Evolutionary conservation across 768 basidiomycete species (phyloP).

Genomic region (Mycena galericulata): DNA sequence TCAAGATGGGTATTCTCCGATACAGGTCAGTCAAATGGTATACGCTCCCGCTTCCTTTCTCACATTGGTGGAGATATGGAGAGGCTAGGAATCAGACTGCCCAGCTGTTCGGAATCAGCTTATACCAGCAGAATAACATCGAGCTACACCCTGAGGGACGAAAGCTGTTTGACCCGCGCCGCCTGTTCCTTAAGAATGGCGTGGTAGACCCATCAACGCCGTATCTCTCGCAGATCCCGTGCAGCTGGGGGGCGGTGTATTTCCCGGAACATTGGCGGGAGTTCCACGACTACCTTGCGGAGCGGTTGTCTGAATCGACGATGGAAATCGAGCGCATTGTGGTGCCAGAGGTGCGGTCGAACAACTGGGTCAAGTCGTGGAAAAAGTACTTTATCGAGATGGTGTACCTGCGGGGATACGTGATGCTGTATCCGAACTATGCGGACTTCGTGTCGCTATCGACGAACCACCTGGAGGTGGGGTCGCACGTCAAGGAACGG

Average conservation of each 20-base stretch:
- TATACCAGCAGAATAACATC: constrained; percentile 88
- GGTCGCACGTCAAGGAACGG: constrained; percentile 78
- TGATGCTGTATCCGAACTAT: constrained; percentile 93
- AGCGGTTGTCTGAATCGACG: constrained; percentile 70
- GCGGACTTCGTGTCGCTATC: constrained; percentile 78
- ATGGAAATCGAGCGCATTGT: constrained; percentile 58
- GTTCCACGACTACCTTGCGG: constrained; percentile 81
- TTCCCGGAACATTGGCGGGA: constrained; percentile 92
- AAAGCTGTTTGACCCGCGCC: constrained; percentile 73
- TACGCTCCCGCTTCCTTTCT: neutral
- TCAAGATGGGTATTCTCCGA: constrained; percentile 81
- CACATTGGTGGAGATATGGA: constrained; percentile 63
- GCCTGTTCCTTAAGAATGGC: constrained; percentile 60
- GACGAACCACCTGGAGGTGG: constrained; percentile 91
- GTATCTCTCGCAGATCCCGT: constrained; percentile 88
- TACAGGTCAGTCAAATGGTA: constrained; percentile 65
- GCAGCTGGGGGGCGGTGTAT: constrained; percentile 93
- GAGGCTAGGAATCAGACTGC: constrained; percentile 50
- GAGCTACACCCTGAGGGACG: constrained; percentile 80
- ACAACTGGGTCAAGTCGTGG: constrained; percentile 86
- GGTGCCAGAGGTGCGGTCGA: constrained; percentile 84
- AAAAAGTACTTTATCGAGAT: constrained; percentile 93
- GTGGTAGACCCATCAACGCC: constrained; percentile 66
- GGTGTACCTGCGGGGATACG: constrained; percentile 82
- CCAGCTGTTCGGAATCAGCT: constrained; percentile 80